Conservation (phyloP, 2,329 filamentous ascomycete species). For the Drechslerella dactyloides region DNA sequence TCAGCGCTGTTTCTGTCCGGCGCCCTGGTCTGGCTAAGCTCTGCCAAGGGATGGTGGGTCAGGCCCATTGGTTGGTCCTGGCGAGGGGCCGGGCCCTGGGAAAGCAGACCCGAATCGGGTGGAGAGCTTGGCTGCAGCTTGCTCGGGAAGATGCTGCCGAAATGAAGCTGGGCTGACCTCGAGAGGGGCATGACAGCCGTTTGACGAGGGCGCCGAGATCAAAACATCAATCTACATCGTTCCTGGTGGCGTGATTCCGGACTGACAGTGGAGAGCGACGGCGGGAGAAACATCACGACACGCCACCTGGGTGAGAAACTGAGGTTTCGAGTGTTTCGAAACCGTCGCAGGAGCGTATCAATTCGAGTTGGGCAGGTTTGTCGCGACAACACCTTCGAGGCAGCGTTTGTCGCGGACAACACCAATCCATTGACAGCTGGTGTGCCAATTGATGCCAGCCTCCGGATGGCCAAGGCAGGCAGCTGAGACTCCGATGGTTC, state of each 20-base stretch:
- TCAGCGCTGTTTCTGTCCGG: slow-evolving; percentile 22
- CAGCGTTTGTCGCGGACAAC: slow-evolving; percentile 30
- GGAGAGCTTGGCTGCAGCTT: slow-evolving; percentile 24
- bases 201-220: slow-evolving; percentile 35
- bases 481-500: too few species aligned
- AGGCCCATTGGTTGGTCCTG: slow-evolving; percentile 42
- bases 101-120: slow-evolving; percentile 45
- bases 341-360: slow-evolving; percentile 38
- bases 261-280: slow-evolving; percentile 26
- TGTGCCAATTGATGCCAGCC: too few species aligned
- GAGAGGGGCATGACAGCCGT: slow-evolving; percentile 20
- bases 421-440: not conserved
- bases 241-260: slow-evolving; percentile 41
- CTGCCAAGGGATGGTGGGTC: slow-evolving; percentile 37
- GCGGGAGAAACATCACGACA: not conserved
- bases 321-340: slow-evolving; percentile 32
- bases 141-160: slow-evolving; percentile 32
- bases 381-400: not conserved
- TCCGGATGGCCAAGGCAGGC: too few species aligned
- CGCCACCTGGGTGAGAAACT: slow-evolving; percentile 8
- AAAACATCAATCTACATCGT: slow-evolving; percentile 13
- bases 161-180: not conserved
- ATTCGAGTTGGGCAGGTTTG: slow-evolving; percentile 3
- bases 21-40: slow-evolving; percentile 23
- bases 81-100: slow-evolving; percentile 29